Conservation (phyloP, 2,329 filamentous ascomycete species). For the Macrophomina phaseolina region DNA sequence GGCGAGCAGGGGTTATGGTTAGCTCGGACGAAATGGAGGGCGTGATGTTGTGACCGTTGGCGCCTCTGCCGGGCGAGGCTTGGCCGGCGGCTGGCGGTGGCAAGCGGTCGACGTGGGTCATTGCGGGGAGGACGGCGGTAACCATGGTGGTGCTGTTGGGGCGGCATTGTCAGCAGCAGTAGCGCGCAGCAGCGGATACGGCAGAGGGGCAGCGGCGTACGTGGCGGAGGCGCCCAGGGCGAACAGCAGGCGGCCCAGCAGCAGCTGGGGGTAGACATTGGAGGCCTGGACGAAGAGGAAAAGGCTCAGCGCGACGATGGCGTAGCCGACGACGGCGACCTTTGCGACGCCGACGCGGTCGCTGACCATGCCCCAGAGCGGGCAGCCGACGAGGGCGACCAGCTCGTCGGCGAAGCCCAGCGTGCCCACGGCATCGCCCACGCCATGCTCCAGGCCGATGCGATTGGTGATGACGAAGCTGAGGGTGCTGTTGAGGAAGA, state of each 20-base stretch:
- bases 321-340: constrained; percentile 74
- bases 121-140: constrained; percentile 84
- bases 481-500: constrained; percentile 84
- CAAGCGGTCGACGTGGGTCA: constrained; percentile 51
- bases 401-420: constrained; percentile 85
- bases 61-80: constrained; percentile 36
- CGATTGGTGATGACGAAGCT: constrained; percentile 86
- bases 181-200: background rate
- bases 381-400: constrained; percentile 80
- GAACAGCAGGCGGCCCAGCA: constrained; percentile 85
- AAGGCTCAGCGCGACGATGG: constrained; percentile 77
- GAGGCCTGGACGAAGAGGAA: constrained; percentile 82
- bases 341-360: constrained; percentile 75
- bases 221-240: constrained; percentile 90
- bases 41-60: constrained; percentile 61
- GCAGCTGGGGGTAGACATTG: constrained; percentile 86
- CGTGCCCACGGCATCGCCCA: constrained; percentile 83
- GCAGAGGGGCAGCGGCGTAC: constrained; percentile 47
- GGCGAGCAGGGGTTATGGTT: constrained; percentile 71
- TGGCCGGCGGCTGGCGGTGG: constrained; percentile 34
- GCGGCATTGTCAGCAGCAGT: constrained; percentile 3
- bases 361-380: constrained; percentile 77
- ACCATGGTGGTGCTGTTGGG: constrained; percentile 81
- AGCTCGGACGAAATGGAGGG: constrained; percentile 74
- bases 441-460: constrained; percentile 72